phyloP scores from a whole-genome alignment of 768 basidiomycete species.

The Sporobolomyces roseus region DNA sequence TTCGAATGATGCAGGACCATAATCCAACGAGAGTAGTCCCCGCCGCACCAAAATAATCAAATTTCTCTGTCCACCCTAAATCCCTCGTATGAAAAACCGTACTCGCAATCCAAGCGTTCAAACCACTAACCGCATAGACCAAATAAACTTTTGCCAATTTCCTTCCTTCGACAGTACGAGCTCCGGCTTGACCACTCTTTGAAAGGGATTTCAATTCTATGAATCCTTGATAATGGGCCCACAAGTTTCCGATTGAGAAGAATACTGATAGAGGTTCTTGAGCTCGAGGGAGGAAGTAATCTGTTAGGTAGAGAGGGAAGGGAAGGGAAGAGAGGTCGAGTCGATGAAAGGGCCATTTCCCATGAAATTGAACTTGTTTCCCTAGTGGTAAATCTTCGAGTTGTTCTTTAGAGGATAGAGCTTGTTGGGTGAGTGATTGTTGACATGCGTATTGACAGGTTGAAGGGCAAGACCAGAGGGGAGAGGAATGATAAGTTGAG shows the following conservation, averaged over 20 bases:
- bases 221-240: slow-evolving; percentile 65
- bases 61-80: slow-evolving; percentile 71
- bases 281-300: slow-evolving; percentile 56
- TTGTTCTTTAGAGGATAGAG: neutral
- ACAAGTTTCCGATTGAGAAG: slow-evolving; percentile 83
- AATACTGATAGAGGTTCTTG: slow-evolving; percentile 90
- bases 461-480: slow-evolving; percentile 78
- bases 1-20: slow-evolving; percentile 70
- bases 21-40: slow-evolving; percentile 75
- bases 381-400: slow-evolving; percentile 41
- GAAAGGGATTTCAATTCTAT: slow-evolving; percentile 50
- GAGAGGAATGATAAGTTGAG: slow-evolving; percentile 54
- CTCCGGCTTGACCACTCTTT: neutral
- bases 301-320: slow-evolving; percentile 19
- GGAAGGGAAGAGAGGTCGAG: slow-evolving; percentile 48
- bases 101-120: slow-evolving; percentile 93
- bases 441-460: slow-evolving; percentile 88
- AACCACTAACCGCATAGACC: slow-evolving; percentile 63
- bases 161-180: slow-evolving; percentile 15
- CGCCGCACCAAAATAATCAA: slow-evolving; percentile 95
- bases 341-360: slow-evolving; percentile 96
- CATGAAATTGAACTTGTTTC: slow-evolving; percentile 72
- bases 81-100: slow-evolving; percentile 91
- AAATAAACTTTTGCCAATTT: slow-evolving; percentile 53
- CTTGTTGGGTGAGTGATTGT: slow-evolving; percentile 45